Conservation (phyloP, 2,329 filamentous ascomycete genomes). For the Aureobasidium sp. region DNA sequence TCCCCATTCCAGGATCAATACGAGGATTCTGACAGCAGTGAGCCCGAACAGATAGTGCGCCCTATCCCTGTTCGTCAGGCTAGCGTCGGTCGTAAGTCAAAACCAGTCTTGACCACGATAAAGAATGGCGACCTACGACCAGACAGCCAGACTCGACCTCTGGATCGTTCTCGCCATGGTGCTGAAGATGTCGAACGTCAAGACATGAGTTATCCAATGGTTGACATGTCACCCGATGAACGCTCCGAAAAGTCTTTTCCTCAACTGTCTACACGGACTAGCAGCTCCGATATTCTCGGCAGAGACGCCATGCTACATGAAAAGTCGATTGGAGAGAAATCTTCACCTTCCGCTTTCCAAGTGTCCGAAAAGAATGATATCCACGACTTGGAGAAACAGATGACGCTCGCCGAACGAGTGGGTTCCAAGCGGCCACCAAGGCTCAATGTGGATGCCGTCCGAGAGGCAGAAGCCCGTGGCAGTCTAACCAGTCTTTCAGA, state of each 20-base stretch:
- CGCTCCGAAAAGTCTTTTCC: background rate
- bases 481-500: constrained; percentile 90
- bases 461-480: constrained; percentile 72
- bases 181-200: background rate
- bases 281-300: constrained; percentile 1
- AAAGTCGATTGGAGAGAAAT: background rate
- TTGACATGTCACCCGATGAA: background rate
- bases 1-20: constrained; percentile 15
- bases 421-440: constrained; percentile 55
- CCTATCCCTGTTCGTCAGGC: constrained; percentile 40
- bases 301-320: background rate
- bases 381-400: constrained; percentile 20
- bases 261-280: constrained; percentile 1
- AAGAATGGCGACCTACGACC: constrained; percentile 33
- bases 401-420: constrained; percentile 35
- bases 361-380: background rate
- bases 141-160: constrained; percentile 9
- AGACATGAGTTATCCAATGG: background rate
- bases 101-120: constrained; percentile 43
- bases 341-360: background rate
- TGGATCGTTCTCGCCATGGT: background rate
- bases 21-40: constrained; percentile 3
- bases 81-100: constrained; percentile 42
- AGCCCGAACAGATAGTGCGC: constrained; percentile 31
- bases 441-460: constrained; percentile 75